A percentile compares a stretch with the other conserved stretches of the same genome.
Conservation (phyloP, 768 basidiomycete species). For the Trametes maxima region DNA sequence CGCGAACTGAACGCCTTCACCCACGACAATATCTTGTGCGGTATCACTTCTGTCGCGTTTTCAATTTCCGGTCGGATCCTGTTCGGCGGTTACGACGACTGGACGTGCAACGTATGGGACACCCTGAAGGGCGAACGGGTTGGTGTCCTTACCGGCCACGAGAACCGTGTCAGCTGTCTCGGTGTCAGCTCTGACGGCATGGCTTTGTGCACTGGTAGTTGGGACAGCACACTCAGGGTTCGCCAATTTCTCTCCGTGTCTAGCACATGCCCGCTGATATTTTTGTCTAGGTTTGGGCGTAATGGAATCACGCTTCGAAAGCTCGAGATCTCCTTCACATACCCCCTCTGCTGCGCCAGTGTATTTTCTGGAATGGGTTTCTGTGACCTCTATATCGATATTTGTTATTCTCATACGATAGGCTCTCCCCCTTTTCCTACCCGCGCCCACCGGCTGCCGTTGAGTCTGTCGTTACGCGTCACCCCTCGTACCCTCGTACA, state of each 20-base stretch:
- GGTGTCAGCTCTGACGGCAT: constrained; percentile 96
- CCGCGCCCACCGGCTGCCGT: constrained; percentile 49
- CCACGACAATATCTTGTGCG: constrained; percentile 98
- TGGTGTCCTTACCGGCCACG: constrained; percentile 95
- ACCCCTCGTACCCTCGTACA: constrained; percentile 42
- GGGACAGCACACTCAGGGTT: constrained; percentile 97
- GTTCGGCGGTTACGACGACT: constrained; percentile 99
- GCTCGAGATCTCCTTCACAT: constrained; percentile 26
- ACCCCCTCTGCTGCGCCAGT: constrained; percentile 24
- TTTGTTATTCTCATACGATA: constrained; percentile 46
- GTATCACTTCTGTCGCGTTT: constrained; percentile 98
- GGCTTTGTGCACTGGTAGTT: constrained; percentile 97
- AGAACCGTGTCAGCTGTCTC: constrained; percentile 96
- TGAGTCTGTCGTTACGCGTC: constrained; percentile 65
- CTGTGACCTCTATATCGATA: constrained; percentile 46
- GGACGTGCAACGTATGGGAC: constrained; percentile 99
- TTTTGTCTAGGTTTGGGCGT: constrained; percentile 78
- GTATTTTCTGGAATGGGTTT: constrained; percentile 28
- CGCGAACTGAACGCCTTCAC: constrained; percentile 96
- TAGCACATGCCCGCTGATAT: neutral
- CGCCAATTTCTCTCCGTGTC: constrained; percentile 31
- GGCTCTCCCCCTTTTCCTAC: constrained; percentile 43
- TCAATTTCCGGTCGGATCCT: constrained; percentile 96
- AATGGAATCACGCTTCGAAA: constrained; percentile 30
- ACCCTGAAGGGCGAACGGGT: constrained; percentile 98